Evolutionary conservation across 2,329 filamentous ascomycete genomes (phyloP).

Genomic region (Truncatella angustata): DNA sequence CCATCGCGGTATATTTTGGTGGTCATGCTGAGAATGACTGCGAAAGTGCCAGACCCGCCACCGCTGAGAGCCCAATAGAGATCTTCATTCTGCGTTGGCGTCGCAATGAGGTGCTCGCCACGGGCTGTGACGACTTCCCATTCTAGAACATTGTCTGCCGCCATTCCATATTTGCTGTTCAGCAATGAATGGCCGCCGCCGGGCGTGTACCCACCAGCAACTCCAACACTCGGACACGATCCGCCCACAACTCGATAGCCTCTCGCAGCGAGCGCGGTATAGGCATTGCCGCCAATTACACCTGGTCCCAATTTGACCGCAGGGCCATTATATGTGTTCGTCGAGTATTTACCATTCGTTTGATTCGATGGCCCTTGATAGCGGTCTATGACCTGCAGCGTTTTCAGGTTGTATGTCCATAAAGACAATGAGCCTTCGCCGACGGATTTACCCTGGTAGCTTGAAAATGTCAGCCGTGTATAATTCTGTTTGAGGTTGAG

Average conservation of each 20-base stretch:
- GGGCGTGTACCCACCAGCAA: slow-evolving; percentile 53
- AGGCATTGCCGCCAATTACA: slow-evolving; percentile 39
- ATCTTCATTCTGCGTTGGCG: slow-evolving; percentile 40
- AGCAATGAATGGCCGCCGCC: slow-evolving; percentile 54
- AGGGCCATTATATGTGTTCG: too few species aligned
- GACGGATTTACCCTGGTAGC: slow-evolving; percentile 33
- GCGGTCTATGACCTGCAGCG: slow-evolving; percentile 17
- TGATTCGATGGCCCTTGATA: too few species aligned
- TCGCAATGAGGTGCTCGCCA: slow-evolving; percentile 42
- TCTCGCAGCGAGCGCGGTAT: slow-evolving; percentile 30
- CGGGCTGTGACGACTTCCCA: slow-evolving; percentile 46
- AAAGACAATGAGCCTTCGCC: slow-evolving; percentile 34
- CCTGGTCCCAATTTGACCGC: slow-evolving; percentile 49
- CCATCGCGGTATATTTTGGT: slow-evolving; percentile 40
- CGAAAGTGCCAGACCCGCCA: slow-evolving; percentile 52
- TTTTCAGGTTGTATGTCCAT: slow-evolving; percentile 40
- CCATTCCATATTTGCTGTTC: slow-evolving; percentile 45
- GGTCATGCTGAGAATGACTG: slow-evolving; percentile 49
- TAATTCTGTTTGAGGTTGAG: not conserved
- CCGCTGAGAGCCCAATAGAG: slow-evolving; percentile 56
- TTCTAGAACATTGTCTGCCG: slow-evolving; percentile 50
- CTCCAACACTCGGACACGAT: slow-evolving; percentile 47
- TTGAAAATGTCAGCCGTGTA: not conserved
- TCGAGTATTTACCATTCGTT: slow-evolving; percentile 33
- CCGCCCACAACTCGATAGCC: slow-evolving; percentile 45